phyloP scores from a whole-genome alignment of 2,329 filamentous ascomycete species.

The Xylariaceae sp. region DNA sequence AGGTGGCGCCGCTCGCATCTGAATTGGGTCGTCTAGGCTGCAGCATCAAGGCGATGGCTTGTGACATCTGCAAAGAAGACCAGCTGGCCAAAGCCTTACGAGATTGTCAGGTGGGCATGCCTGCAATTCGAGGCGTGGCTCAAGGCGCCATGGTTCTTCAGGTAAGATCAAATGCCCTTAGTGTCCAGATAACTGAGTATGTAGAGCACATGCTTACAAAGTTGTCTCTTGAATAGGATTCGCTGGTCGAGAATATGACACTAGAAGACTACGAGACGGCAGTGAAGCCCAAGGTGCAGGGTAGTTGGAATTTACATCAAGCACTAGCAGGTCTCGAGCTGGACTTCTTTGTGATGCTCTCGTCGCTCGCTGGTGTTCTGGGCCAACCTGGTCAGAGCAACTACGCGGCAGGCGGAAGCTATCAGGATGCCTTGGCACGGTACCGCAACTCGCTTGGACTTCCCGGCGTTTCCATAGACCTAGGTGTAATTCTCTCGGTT shows the following conservation, averaged over 20 bases:
- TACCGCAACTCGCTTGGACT: neutral
- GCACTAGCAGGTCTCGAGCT: conserved; percentile 12
- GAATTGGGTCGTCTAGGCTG: conserved; percentile 1
- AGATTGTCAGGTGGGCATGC: conserved; percentile 3
- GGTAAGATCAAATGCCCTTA: no score
- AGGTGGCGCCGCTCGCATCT: neutral
- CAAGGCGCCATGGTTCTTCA: conserved; percentile 46
- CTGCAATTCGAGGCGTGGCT: conserved; percentile 44
- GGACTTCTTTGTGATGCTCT: conserved; percentile 31
- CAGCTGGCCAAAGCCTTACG: neutral
- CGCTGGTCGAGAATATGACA: conserved; percentile 20
- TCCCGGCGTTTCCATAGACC: conserved; percentile 7
- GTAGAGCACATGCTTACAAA: no score
- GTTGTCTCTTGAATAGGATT: conserved; percentile 33
- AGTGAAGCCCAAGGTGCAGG: conserved; percentile 19
- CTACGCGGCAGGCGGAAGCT: neutral
- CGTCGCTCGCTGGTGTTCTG: conserved; percentile 14
- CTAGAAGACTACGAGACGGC: conserved; percentile 8
- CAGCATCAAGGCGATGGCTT: neutral
- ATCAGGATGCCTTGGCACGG: conserved; percentile 9
- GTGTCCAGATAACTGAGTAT: no score
- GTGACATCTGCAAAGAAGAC: conserved; percentile 12
- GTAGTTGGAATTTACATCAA: conserved; percentile 15
- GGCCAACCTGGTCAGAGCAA: no score
- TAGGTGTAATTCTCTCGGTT: neutral